Evolutionary conservation across 768 basidiomycete genomes (phyloP).

Genomic region (Hericium rajendrae): DNA sequence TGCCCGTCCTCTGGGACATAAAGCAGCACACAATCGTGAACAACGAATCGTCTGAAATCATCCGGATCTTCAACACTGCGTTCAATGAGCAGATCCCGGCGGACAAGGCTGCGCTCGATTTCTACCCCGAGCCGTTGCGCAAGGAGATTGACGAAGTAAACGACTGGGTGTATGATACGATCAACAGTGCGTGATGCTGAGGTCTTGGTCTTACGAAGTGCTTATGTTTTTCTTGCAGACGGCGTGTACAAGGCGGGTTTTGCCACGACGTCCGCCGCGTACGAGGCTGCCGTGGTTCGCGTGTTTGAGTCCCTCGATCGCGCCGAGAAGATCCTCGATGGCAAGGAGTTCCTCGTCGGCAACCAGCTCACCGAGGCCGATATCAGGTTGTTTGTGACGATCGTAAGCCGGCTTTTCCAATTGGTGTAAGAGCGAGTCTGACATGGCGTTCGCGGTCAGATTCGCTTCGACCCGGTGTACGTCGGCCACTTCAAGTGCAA

Average conservation of each 20-base stretch:
- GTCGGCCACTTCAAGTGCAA: constrained; percentile 93
- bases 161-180: constrained; percentile 75
- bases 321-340: constrained; percentile 66
- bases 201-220: neutral
- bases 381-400: constrained; percentile 85
- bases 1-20: constrained; percentile 91
- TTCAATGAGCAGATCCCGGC: constrained; percentile 67
- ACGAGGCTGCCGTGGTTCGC: constrained; percentile 62
- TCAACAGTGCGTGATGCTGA: constrained; percentile 54
- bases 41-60: constrained; percentile 93
- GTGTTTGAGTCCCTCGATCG: constrained; percentile 77
- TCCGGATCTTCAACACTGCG: constrained; percentile 82
- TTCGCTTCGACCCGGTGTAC: constrained; percentile 89
- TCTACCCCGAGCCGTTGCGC: constrained; percentile 69
- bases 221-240: constrained; percentile 31
- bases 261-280: constrained; percentile 71
- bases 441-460: constrained; percentile 26
- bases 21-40: constrained; percentile 82
- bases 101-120: constrained; percentile 56
- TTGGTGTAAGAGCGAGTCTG: neutral
- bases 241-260: constrained; percentile 90
- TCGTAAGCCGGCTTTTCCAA: constrained; percentile 37
- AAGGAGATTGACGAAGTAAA: constrained; percentile 78
- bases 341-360: constrained; percentile 82
- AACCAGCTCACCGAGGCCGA: constrained; percentile 76